Percentiles rank a stretch among this genome's conserved stretches.
phyloP scores from a whole-genome alignment of 1,284 basidiomycete genomes.

The Cutaneotrichosporon cutaneum region DNA sequence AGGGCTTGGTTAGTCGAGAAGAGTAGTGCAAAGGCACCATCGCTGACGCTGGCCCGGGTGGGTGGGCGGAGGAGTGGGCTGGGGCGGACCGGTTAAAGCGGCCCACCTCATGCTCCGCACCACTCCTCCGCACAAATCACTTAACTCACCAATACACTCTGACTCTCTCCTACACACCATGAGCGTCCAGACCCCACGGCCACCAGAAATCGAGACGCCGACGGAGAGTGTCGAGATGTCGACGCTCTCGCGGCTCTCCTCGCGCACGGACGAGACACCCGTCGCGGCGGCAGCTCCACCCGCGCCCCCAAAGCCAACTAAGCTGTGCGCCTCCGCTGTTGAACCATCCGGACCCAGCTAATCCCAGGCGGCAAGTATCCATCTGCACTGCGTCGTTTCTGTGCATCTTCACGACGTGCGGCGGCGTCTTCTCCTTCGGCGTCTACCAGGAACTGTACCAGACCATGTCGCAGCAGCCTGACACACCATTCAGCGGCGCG shows the following conservation, averaged over 20 bases:
- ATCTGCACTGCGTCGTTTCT: slow-evolving; percentile 28
- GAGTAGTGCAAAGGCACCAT: too few species aligned
- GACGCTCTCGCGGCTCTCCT: not conserved
- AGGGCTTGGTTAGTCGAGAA: too few species aligned
- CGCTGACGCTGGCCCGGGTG: too few species aligned
- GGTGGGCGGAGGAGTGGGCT: too few species aligned
- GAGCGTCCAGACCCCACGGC: not conserved
- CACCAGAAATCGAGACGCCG: not conserved
- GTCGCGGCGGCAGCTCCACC: not conserved
- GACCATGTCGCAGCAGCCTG: slow-evolving; percentile 21
- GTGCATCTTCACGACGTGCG: slow-evolving; percentile 35
- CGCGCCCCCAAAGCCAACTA: not conserved
- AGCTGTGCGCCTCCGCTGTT: not conserved
- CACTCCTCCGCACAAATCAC: not conserved
- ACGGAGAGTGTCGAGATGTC: not conserved
- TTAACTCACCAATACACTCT: not conserved
- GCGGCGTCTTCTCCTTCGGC: slow-evolving; percentile 37
- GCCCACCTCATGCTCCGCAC: not conserved
- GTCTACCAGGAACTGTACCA: slow-evolving; percentile 44
- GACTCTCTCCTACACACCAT: not conserved
- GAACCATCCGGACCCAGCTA: too few species aligned
- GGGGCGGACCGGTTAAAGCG: too few species aligned
- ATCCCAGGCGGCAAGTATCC: slow-evolving; percentile 20
- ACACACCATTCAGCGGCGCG: slow-evolving; percentile 33
- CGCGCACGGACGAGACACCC: not conserved